These are phyloP conservation scores for Medicago lupulina DNA, from an alignment of 306 rosid species.

Conservation along the genomic window DNA sequence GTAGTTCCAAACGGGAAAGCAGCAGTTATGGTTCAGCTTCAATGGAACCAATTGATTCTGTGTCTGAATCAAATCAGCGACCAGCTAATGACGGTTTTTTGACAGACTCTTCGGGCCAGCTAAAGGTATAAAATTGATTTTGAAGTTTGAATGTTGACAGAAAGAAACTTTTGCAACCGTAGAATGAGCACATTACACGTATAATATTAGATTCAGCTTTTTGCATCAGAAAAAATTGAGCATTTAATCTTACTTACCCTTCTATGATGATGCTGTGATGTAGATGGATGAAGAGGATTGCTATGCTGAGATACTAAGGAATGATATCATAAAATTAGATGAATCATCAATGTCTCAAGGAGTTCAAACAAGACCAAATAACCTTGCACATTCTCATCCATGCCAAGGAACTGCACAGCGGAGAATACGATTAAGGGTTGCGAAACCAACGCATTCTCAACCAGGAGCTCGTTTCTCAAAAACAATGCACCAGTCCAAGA, in stretches of 20 bases:
- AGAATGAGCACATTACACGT: not conserved
- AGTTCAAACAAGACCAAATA: constrained; percentile 44
- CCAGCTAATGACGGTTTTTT: constrained; percentile 48
- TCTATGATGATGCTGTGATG: constrained; percentile 44
- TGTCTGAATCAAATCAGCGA: constrained; percentile 61
- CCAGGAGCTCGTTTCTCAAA: constrained; percentile 20
- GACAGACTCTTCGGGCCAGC: constrained; percentile 50
- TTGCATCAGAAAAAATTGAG: not conserved
- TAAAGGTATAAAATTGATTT: constrained; percentile 47
- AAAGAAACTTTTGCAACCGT: no score
- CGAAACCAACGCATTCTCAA: constrained; percentile 34
- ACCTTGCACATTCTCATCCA: constrained; percentile 36
- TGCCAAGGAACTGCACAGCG: constrained; percentile 73
- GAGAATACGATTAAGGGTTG: constrained; percentile 57
- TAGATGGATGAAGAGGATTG: constrained; percentile 79
- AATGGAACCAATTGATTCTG: constrained; percentile 68
- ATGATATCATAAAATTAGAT: constrained; percentile 80
- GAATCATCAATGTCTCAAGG: constrained; percentile 53
- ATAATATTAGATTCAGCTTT: not conserved
- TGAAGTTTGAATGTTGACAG: not conserved
- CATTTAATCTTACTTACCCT: not conserved
- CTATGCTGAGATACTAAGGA: constrained; percentile 78
- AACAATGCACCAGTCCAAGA: constrained; percentile 44
- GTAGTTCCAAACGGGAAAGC: constrained; percentile 53
- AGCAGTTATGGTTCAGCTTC: constrained; percentile 76